A percentile compares a stretch with the other conserved stretches of the same genome.
These are phyloP conservation scores for Penicillium riverlandense DNA, from an alignment of 495 filamentous ascomycete genomes.

Conservation along the genomic window DNA sequence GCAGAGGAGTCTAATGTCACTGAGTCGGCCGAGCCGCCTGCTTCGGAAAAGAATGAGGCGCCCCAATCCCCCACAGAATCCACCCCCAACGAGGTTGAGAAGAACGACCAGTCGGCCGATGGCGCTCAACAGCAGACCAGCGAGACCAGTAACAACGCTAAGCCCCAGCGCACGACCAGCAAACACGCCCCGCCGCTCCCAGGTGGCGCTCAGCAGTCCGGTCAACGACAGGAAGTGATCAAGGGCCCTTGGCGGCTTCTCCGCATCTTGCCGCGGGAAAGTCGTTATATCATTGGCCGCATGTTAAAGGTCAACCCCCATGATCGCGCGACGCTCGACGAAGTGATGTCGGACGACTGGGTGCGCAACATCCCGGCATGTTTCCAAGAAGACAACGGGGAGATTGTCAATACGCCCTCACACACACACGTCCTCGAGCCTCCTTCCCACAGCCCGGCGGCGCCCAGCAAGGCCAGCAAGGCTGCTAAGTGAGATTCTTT, in stretches of 20 bases:
- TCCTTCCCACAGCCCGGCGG: conserved; percentile 35
- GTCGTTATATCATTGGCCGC: conserved; percentile 75
- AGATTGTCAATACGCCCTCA: conserved; percentile 42
- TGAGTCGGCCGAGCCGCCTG: conserved; percentile 4
- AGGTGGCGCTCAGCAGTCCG: conserved; percentile 16
- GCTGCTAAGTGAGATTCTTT: conserved; percentile 14
- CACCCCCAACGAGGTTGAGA: conserved; percentile 1
- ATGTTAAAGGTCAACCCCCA: conserved; percentile 91
- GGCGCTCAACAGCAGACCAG: conserved; percentile 19
- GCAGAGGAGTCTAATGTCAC: conserved; percentile 7
- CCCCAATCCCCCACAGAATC: conserved; percentile 2
- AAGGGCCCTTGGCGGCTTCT: conserved; percentile 91
- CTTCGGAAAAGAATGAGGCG: conserved; percentile 9
- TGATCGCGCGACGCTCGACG: conserved; percentile 72
- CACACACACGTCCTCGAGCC: conserved; percentile 61
- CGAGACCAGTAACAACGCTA: conserved; percentile 13
- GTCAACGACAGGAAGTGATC: conserved; percentile 63
- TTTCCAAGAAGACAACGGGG: conserved; percentile 51
- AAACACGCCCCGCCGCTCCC: conserved; percentile 43
- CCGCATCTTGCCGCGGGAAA: conserved; percentile 86
- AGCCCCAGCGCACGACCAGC: conserved; percentile 35
- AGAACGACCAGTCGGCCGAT: conserved; percentile 10
- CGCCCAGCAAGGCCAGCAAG: conserved; percentile 35
- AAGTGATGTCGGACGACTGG: conserved; percentile 89
- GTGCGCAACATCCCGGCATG: conserved; percentile 62